Evolutionary conservation across 1,284 basidiomycete genomes (phyloP).

Genomic region (Austropuccinia psidii): DNA sequence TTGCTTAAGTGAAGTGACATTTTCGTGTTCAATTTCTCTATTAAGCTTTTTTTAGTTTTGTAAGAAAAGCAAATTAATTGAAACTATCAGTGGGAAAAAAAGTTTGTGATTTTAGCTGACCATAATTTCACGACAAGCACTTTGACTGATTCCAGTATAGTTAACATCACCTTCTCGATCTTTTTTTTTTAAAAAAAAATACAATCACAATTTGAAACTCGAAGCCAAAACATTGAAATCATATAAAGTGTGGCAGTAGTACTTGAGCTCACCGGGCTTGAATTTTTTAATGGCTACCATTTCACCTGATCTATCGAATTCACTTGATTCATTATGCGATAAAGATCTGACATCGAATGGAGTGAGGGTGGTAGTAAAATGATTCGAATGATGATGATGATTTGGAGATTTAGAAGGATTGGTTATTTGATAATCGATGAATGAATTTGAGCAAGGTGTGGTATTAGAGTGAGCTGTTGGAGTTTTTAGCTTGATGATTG

Average conservation of each 20-base stretch:
- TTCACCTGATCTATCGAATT: slow-evolving; percentile 49
- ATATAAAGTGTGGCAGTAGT: too few species aligned
- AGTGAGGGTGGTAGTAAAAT: too few species aligned
- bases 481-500: slow-evolving; percentile 39
- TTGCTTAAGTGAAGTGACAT: slow-evolving; percentile 81
- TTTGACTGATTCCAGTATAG: slow-evolving; percentile 96
- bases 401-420: too few species aligned
- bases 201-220: slow-evolving; percentile 81
- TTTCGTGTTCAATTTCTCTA: slow-evolving; percentile 85
- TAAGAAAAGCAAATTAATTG: background rate
- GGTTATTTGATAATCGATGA: too few species aligned
- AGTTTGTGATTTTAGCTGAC: slow-evolving; percentile 52
- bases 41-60: slow-evolving; percentile 60
- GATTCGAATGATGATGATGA: too few species aligned
- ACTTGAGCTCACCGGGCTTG: slow-evolving; percentile 64
- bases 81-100: background rate
- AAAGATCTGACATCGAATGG: too few species aligned
- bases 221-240: background rate
- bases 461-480: slow-evolving; percentile 44
- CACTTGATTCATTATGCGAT: too few species aligned
- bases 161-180: slow-evolving; percentile 50
- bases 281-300: slow-evolving; percentile 99
- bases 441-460: slow-evolving; percentile 52
- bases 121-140: slow-evolving; percentile 90
- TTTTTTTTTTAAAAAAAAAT: too few species aligned